These are phyloP conservation scores for Vaccinium vitisidaea DNA, from an alignment of 148 eudicot genomes.

Conservation along the genomic window DNA sequence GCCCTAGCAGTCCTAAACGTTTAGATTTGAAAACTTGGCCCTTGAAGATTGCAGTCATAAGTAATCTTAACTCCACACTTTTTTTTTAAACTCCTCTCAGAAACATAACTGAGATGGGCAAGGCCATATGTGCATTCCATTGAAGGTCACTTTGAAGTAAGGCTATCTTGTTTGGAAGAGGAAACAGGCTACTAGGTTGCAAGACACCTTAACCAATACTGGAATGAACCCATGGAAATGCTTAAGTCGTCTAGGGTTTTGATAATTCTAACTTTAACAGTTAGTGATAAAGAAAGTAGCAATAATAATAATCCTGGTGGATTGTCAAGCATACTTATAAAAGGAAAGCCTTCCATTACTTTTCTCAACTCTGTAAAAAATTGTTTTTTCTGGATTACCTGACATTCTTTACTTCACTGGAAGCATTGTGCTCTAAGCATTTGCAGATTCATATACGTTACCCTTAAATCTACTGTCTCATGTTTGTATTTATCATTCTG, in stretches of 20 bases:
- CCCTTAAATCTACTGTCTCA: background rate
- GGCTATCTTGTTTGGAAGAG: background rate
- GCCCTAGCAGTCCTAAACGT: no score
- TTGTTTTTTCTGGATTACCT: background rate
- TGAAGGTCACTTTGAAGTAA: background rate
- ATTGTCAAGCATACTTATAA: no score
- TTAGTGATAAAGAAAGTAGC: no score
- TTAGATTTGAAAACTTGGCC: background rate
- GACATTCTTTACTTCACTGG: conserved; percentile 9
- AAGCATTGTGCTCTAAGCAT: background rate
- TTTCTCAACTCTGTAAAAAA: background rate
- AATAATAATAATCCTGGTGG: no score
- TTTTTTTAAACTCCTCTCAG: background rate
- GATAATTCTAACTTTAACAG: background rate
- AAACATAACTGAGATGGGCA: background rate
- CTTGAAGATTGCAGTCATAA: background rate
- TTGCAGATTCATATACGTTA: background rate
- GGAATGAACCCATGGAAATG: background rate
- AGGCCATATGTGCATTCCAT: background rate
- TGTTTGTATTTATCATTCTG: background rate
- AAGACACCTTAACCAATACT: background rate
- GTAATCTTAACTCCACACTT: background rate
- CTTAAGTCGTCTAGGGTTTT: background rate
- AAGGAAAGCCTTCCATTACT: background rate
- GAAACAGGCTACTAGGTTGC: background rate